Base-by-base conservation (phyloP, 2,329 filamentous ascomycete genomes). In the Tolypocladium inflatum region DNA sequence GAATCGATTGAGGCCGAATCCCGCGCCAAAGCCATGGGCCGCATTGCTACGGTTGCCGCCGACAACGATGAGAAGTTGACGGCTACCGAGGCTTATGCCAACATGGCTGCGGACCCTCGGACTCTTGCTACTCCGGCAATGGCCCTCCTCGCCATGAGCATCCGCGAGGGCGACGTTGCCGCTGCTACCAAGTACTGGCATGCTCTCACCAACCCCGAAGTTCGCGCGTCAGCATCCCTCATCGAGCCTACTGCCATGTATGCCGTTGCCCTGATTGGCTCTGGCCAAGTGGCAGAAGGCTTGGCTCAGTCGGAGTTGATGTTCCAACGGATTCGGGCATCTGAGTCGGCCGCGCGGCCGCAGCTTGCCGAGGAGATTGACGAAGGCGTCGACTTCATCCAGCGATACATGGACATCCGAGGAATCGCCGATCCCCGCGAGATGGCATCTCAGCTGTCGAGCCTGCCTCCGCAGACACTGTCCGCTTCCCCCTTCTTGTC, bases 241-340 rank as follows among this genome's bases (percentile, higher is more conserved):
- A 88, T 96, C 61, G 91, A 96, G 75, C 89, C 91, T 30, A 88
- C 91, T 15, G 84, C 90, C 58, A 96, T 97, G 91, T 96, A 93
- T 67, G 85, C 89, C 17, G 85, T 96, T 58, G 90, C 91, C 54
- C 79, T 97, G 71, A 88, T 97, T 68, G 89, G 90, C 57, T 90
- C 89, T 62, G 91, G 91, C 48, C 87, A 91, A 67, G 83, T 92
- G 54, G 85, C 87, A n/a, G 90, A 93, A 68, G 94, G 88, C 55
- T 74, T 97, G 59, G 78, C 80, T 15, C 85, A 94, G 69, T 87
- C 89, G 11, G 89, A 94, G 65, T 79, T 86, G 67, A 95, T 96
- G 90, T 96, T 97, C 72, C 79, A 87, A 68, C 86, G 89, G 60
- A 91, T 97, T 64, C 87, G 89, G 60, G 82, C 84, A 58, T 77